A percentile compares a stretch with the other conserved stretches of the same genome.
phyloP scores from a whole-genome alignment of 495 filamentous ascomycete genomes.

The Pseudomonodictys pantanalensis region DNA sequence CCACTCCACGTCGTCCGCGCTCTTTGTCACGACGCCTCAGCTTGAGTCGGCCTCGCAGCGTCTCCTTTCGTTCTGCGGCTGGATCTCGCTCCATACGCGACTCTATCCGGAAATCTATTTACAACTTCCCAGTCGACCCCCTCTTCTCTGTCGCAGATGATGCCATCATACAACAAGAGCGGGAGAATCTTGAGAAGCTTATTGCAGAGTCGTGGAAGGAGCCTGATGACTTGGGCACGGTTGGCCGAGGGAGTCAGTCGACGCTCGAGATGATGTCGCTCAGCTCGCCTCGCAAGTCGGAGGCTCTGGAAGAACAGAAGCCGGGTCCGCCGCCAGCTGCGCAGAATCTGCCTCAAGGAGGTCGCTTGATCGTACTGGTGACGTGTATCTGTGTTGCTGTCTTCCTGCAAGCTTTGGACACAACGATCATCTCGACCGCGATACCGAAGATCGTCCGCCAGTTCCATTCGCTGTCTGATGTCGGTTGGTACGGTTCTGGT shows the following conservation, averaged over 20 bases:
- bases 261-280: conserved; percentile 16
- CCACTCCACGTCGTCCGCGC: neutral
- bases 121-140: conserved; percentile 9
- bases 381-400: conserved; percentile 31
- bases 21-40: conserved; percentile 6
- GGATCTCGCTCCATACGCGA: conserved; percentile 9
- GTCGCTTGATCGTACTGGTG: conserved; percentile 6
- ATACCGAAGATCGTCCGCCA: conserved; percentile 77
- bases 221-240: neutral
- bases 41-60: neutral
- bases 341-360: conserved; percentile 10
- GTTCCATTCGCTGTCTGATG: conserved; percentile 68
- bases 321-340: conserved; percentile 4
- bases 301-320: conserved; percentile 10
- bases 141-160: conserved; percentile 15
- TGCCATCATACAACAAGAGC: conserved; percentile 6
- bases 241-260: conserved; percentile 5
- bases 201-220: conserved; percentile 18
- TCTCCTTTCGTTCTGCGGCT: conserved; percentile 10
- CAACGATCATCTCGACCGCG: conserved; percentile 78
- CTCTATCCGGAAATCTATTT: conserved; percentile 8
- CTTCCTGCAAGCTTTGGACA: conserved; percentile 44
- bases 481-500: conserved; percentile 73
- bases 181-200: conserved; percentile 17
- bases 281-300: neutral